Conservation (phyloP, 164 flowering plant species). For the Tetrastigma voinierianum region DNA sequence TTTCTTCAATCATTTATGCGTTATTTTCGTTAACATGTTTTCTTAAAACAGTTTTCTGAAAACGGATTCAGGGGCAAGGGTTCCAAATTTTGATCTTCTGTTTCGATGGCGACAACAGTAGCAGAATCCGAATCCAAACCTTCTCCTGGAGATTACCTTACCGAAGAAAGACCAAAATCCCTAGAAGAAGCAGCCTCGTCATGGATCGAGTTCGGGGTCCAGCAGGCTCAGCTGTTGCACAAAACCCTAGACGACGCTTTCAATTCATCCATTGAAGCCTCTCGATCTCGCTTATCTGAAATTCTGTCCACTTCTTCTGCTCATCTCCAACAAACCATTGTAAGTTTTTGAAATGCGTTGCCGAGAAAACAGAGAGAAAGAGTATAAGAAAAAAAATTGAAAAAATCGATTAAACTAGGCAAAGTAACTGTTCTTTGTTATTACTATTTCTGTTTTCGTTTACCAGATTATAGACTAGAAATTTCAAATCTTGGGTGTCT, state of each 20-base stretch:
- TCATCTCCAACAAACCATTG: conserved; percentile 63
- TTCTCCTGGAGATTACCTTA: conserved; percentile 2
- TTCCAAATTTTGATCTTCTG: not conserved
- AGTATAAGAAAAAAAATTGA: not conserved
- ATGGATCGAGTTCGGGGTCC: conserved; percentile 70
- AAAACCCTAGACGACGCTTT: conserved; percentile 38
- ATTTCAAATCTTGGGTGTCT: too few species aligned
- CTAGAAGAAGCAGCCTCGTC: conserved; percentile 23
- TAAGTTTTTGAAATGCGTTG: conserved; percentile 19
- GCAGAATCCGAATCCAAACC: conserved; percentile 18
- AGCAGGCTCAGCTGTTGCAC: conserved; percentile 53
- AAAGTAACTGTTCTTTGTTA: too few species aligned
- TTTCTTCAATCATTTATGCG: too few species aligned
- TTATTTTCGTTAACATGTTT: too few species aligned
- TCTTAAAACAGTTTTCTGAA: not conserved
- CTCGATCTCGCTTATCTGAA: conserved; percentile 62
- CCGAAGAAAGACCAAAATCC: not conserved
- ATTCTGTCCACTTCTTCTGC: conserved; percentile 64
- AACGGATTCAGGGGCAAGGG: not conserved
- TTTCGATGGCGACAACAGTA: conserved; percentile 21
- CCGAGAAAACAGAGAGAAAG: not conserved
- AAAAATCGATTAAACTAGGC: too few species aligned
- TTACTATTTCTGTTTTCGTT: too few species aligned
- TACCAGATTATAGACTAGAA: too few species aligned
- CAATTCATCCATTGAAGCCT: conserved; percentile 41